These are phyloP conservation scores for Nigrospora sphaerica DNA, from an alignment of 2,329 filamentous ascomycete genomes.

Conservation along the genomic window DNA sequence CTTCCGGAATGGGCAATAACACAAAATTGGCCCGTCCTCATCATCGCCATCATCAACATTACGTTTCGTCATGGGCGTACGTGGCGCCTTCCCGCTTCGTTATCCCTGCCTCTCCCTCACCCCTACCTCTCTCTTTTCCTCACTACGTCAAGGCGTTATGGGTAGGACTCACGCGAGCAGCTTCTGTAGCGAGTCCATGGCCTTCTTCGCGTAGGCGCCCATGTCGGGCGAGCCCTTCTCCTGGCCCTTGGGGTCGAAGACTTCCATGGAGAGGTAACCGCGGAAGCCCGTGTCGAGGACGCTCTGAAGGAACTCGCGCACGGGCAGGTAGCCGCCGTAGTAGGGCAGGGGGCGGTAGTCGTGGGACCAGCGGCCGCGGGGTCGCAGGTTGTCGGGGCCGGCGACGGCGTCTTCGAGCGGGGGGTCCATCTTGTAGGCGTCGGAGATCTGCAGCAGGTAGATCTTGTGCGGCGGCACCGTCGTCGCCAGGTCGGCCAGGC, in stretches of 20 bases:
- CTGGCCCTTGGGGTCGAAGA: conserved; percentile 55
- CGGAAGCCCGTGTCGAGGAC: conserved; percentile 62
- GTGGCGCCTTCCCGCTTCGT: no score
- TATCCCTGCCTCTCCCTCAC: no score
- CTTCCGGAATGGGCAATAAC: no score
- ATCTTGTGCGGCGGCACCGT: conserved; percentile 64
- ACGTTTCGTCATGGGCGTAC: no score
- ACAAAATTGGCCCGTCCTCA: no score
- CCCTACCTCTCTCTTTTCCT: no score
- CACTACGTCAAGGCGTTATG: no score
- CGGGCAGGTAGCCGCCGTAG: conserved; percentile 63
- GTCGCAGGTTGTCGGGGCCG: conserved; percentile 46
- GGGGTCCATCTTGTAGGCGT: conserved; percentile 58
- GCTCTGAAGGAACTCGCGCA: conserved; percentile 56
- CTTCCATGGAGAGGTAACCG: conserved; percentile 62
- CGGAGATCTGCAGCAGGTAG: conserved; percentile 66
- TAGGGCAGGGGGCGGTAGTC: conserved; percentile 63
- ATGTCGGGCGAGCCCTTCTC: conserved; percentile 36
- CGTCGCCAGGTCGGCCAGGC: conserved; percentile 45
- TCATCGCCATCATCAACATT: no score
- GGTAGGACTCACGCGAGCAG: conserved; percentile 13
- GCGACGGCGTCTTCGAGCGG: conserved; percentile 45
- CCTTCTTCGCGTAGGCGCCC: conserved; percentile 39
- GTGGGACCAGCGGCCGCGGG: conserved; percentile 64
- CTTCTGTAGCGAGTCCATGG: conserved; percentile 38